These are phyloP conservation scores for Phylloporus sp. DNA, from an alignment of 768 basidiomycete genomes.

Conservation along the genomic window DNA sequence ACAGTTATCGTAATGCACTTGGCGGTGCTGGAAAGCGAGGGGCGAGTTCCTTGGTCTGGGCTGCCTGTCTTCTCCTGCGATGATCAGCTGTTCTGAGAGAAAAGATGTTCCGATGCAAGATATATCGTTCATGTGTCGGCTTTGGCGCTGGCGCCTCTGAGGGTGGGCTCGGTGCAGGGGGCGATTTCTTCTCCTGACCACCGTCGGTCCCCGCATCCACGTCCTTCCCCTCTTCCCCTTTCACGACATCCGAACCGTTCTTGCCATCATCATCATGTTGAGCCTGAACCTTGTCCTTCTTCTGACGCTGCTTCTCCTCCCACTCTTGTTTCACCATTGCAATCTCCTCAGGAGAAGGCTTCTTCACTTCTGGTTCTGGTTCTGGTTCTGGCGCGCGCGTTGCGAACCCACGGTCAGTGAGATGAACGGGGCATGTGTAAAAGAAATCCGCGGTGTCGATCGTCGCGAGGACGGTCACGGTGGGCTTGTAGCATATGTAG, in stretches of 20 bases:
- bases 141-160: conserved; percentile 33
- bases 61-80: conserved; percentile 59
- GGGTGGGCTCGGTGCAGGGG: conserved; percentile 19
- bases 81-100: conserved; percentile 76
- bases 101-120: conserved; percentile 82
- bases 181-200: conserved; percentile 19
- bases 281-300: conserved; percentile 47
- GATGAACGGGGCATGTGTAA: conserved; percentile 80
- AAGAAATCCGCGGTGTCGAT: conserved; percentile 80
- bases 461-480: conserved; percentile 81
- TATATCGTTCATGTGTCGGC: conserved; percentile 67
- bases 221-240: conserved; percentile 31
- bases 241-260: conserved; percentile 4
- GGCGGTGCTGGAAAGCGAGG: conserved; percentile 65
- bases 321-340: conserved; percentile 75
- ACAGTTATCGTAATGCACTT: conserved; percentile 17
- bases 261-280: conserved; percentile 32
- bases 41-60: conserved; percentile 65
- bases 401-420: conserved; percentile 76
- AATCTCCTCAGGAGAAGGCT: conserved; percentile 60
- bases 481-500: conserved; percentile 75
- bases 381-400: conserved; percentile 43
- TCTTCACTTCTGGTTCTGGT: conserved; percentile 35
- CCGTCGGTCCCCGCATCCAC: conserved; percentile 30
- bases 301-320: conserved; percentile 68